Conservation (phyloP, 1,284 basidiomycete species). For the Puccinia coronata region DNA sequence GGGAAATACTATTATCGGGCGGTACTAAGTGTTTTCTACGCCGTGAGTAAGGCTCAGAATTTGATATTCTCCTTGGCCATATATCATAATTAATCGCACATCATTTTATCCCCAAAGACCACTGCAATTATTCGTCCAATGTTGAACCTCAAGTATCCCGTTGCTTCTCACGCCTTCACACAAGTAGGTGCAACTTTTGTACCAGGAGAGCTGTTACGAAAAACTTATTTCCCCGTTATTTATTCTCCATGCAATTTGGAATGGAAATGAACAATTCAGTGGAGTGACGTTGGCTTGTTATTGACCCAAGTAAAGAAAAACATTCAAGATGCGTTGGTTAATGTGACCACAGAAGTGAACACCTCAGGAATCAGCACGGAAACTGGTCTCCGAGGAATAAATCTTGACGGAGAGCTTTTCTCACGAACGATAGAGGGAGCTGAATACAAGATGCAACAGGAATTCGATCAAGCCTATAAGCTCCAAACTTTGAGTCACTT, state of each 20-base stretch:
- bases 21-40: conserved; percentile 47
- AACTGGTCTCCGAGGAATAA: conserved; percentile 40
- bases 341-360: conserved; percentile 37
- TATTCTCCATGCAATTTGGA: background rate
- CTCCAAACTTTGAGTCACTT: conserved; percentile 47
- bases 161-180: conserved; percentile 39
- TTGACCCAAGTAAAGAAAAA: conserved; percentile 37
- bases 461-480: conserved; percentile 42
- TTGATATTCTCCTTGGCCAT: background rate
- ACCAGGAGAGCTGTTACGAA: background rate
- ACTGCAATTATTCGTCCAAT: conserved; percentile 47
- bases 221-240: background rate
- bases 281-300: conserved; percentile 43
- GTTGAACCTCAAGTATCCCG: conserved; percentile 38
- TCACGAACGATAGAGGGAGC: conserved; percentile 13
- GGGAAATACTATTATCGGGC: conserved; percentile 50
- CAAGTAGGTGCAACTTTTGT: conserved; percentile 12
- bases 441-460: conserved; percentile 31
- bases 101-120: conserved; percentile 21
- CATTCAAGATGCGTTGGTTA: conserved; percentile 29
- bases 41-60: conserved; percentile 22
- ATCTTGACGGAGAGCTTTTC: conserved; percentile 43
- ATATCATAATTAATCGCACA: background rate
- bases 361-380: conserved; percentile 36
- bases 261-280: background rate